Conservation (phyloP, 768 basidiomycete species). For the Pluteus cervinus region DNA sequence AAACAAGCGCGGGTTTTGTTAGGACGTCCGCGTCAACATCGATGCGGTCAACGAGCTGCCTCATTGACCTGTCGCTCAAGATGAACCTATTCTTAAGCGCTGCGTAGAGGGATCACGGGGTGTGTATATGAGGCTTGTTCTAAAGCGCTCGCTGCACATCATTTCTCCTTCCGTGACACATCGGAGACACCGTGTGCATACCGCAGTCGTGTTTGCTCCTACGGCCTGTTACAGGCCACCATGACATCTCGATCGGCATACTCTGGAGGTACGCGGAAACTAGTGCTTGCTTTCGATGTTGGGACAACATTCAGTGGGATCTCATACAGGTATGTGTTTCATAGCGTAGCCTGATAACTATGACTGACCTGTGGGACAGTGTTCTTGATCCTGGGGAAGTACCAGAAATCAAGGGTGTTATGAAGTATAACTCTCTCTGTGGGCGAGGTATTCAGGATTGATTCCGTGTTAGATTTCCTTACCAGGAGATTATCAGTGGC, state of each 20-base stretch:
- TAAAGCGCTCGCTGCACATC: no score
- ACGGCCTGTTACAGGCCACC: not conserved
- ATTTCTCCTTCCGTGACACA: slow-evolving; percentile 21
- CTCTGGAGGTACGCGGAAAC: slow-evolving; percentile 29
- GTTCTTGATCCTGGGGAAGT: slow-evolving; percentile 28
- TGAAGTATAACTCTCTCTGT: slow-evolving; percentile 21
- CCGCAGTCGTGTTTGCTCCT: not conserved
- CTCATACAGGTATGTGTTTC: slow-evolving; percentile 25
- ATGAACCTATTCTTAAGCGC: no score
- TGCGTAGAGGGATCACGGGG: no score
- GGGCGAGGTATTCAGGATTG: not conserved
- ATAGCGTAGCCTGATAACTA: no score
- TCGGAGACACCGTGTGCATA: slow-evolving; percentile 18
- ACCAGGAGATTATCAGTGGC: slow-evolving; percentile 16
- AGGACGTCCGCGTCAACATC: no score
- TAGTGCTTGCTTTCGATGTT: slow-evolving; percentile 45
- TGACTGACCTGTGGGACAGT: slow-evolving; percentile 11
- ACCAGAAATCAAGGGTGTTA: slow-evolving; percentile 34
- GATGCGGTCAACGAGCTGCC: no score
- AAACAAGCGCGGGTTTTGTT: no score
- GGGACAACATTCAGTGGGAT: slow-evolving; percentile 47
- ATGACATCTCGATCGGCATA: slow-evolving; percentile 27
- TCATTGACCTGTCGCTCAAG: no score
- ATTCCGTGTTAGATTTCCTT: slow-evolving; percentile 10
- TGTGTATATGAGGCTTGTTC: no score